Base-by-base conservation (phyloP, 192 early-diverging fungal species). In the Lobulomyces angularis region DNA sequence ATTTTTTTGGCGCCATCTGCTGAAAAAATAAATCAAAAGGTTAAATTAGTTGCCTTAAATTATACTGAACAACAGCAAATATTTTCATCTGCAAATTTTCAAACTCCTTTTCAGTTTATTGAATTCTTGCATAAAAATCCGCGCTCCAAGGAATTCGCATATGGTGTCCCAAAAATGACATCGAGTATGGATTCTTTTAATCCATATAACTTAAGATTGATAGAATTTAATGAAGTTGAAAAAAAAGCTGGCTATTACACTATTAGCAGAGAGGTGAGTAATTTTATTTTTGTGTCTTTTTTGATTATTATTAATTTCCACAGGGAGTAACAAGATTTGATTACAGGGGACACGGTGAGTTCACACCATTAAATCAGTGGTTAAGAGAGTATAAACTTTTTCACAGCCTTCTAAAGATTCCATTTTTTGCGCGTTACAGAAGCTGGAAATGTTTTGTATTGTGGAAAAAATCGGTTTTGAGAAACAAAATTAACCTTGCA, bases 381-480 rank as follows among this genome's bases (percentile, higher is more conserved):
- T 34, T 58, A 9, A 52, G 69, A 19, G 73, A 76, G 51, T 59
- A 70, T 42, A 17, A 53, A 19, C 54, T 72, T 2, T 76, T 69
- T 44, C 61, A 76, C 29, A 50, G 35, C 8, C 46, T 76, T 11
- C 40, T 71, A 8, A 50, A 58, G 26, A 72, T 76, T 16, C 64
- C 65, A 3, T 76, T 76, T 38, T 76, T 76, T 43, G 39, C 41
- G 2, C 53, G 56, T 8, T 76, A 76, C 53, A 53, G 73, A 17
- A n/a, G 59, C 12, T 72, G 73, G 69, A 76, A 76, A 52, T 64
- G 61, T 44, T 76, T 76, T 51, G 61, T 55, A 8, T 44, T 59
- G 3, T 76, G 73, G 73, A 59, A 58, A 22, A 26, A 40, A 11
- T 59, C 60, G 11, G 58, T 76, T 1, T 48, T 68, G 3, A 63